These are phyloP conservation scores for Tetrastigma voinierianum DNA, from an alignment of 164 flowering plant species.

Conservation along the genomic window DNA sequence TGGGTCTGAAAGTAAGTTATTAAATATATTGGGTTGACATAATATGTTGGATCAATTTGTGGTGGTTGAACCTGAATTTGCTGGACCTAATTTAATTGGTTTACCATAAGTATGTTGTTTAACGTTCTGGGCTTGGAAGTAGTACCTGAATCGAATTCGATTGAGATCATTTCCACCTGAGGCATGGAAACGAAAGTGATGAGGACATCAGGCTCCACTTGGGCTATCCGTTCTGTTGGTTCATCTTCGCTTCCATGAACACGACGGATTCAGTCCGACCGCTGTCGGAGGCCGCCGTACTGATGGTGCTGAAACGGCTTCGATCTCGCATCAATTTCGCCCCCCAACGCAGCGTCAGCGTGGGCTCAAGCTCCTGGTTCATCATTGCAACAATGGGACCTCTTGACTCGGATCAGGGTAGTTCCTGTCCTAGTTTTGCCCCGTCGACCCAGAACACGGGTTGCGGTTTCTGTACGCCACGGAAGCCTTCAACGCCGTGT, in stretches of 20 bases:
- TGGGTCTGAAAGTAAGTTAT: too few relatives aligned
- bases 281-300: slow-evolving; percentile 72
- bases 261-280: slow-evolving; percentile 64
- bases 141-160: slow-evolving; percentile 90
- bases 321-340: slow-evolving; percentile 63
- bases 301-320: slow-evolving; percentile 78
- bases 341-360: slow-evolving; percentile 73
- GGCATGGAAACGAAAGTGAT: slow-evolving; percentile 85
- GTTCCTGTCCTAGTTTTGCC: slow-evolving; percentile 30
- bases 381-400: slow-evolving; percentile 54
- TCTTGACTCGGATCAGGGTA: slow-evolving; percentile 58
- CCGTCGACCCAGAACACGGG: slow-evolving; percentile 71
- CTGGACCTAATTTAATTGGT: too few relatives aligned
- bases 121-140: too few relatives aligned
- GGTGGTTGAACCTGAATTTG: too few relatives aligned
- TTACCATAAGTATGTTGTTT: too few relatives aligned
- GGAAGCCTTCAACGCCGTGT: slow-evolving; percentile 88
- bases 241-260: slow-evolving; percentile 84
- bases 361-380: slow-evolving; percentile 63
- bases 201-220: slow-evolving; percentile 94
- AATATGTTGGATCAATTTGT: too few relatives aligned
- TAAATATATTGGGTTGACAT: too few relatives aligned
- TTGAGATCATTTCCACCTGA: slow-evolving; percentile 87
- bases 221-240: slow-evolving; percentile 95
- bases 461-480: slow-evolving; percentile 87